Evolutionary conservation across 768 basidiomycete genomes (phyloP), one percentile per base, ranked within the genome.

Genomic region (Leucocoprinus birnbaumii): DNA sequence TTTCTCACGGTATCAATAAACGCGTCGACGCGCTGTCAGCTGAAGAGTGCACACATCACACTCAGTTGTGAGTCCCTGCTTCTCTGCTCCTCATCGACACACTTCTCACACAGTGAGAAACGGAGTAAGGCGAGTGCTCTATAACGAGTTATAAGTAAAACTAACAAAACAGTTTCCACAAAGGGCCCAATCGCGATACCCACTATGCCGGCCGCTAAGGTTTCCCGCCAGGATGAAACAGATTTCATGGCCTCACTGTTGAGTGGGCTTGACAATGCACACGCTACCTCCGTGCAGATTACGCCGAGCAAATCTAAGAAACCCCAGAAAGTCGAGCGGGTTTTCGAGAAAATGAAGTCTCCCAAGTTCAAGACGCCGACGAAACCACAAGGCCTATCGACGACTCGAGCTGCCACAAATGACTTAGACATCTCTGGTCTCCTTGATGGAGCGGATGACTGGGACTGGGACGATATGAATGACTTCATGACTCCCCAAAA

Each of bases 361-460:
- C 24, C 54, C 60, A 26, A 22, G 31, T 31, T 31, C 26, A 49
- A 56, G 21, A 42, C 50, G 16, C 38, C 44, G 3, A 48, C 26
- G 46, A 55, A 41, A 42, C 10, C 27, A 24, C 24, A 41, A 19
- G 16, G 31, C 51, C 16, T 57, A 55, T n/a, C 61, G 43, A 61
- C 66, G 65, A 0, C 58, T 63, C 47, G 38, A 65, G 4, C 63
- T 65, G 42, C 53, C 68, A 2, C 65, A 65, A 7, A 61, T 10
- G 70, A 77, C 55, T 59, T 78, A 21, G 80, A 86, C 57, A 60
- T 86, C 26, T 63, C 69, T 2, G 63, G 68, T 3, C 72, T 89
- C 13, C 62, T 86, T n/a, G 80, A 85, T 25, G 88, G 86, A 0
- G 83, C 82, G 1, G 87, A 86, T 61, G 72, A 78, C 35, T 87